Conservation (phyloP, 176 grass and related monocot genomes). For the Tuctoria greenei region DNA sequence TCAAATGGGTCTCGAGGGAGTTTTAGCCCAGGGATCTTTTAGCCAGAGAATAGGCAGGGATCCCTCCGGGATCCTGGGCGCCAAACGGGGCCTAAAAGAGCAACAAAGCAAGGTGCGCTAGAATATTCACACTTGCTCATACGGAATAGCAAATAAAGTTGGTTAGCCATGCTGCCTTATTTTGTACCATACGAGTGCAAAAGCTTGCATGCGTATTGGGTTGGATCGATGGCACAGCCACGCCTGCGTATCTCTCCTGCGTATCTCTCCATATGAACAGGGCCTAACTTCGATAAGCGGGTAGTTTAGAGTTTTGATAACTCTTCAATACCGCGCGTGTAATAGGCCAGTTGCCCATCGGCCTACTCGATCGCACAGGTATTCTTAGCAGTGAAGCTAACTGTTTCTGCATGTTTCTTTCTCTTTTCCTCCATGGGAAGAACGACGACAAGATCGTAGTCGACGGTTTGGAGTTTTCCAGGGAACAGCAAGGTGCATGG, state of each 20-base stretch:
- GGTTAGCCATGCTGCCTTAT: constrained; percentile 10
- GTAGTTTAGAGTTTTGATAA: neutral
- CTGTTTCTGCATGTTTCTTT: constrained; percentile 16
- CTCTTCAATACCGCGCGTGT: neutral
- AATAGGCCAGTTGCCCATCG: neutral
- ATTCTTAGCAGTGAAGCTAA: constrained; percentile 56
- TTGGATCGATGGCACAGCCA: constrained; percentile 9
- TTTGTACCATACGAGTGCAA: neutral
- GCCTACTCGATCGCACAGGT: neutral
- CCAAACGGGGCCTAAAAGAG: too few relatives aligned
- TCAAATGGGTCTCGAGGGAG: too few relatives aligned
- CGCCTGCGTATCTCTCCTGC: constrained; percentile 10
- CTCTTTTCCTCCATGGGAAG: neutral
- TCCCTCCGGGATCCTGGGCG: too few relatives aligned
- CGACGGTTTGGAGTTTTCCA: constrained; percentile 37
- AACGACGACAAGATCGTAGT: neutral
- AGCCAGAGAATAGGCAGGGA: too few relatives aligned
- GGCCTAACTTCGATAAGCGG: neutral
- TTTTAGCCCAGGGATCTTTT: too few relatives aligned
- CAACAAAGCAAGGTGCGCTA: constrained; percentile 17
- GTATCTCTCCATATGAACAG: too few relatives aligned
- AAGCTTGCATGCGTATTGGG: neutral
- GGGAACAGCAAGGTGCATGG: constrained; percentile 32
- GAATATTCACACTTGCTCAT: constrained; percentile 21
- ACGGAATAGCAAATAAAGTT: constrained; percentile 7